phyloP scores from a whole-genome alignment of 331 rosid species.

The Quercus lobata region DNA sequence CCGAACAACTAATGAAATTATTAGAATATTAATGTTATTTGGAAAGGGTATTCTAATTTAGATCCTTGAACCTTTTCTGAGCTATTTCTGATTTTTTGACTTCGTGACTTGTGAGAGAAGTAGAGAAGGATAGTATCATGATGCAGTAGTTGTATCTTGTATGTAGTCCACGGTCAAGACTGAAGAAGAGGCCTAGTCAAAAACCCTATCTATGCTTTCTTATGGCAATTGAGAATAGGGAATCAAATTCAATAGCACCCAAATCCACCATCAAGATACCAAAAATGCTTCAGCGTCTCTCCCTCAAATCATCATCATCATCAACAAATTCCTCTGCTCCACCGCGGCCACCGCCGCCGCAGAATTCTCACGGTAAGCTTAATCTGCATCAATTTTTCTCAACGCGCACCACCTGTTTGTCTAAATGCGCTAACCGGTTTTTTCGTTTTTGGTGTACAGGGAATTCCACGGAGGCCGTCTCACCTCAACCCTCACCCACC shows the following conservation, averaged over 20 bases:
- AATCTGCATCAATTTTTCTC: not conserved
- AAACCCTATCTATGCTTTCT: too few relatives aligned
- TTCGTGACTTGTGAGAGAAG: too few relatives aligned
- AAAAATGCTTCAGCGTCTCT: constrained; percentile 35
- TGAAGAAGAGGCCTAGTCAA: too few relatives aligned
- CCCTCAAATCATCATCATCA: constrained; percentile 12
- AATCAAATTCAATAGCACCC: too few relatives aligned
- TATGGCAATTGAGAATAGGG: too few relatives aligned
- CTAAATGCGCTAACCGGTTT: constrained; percentile 11
- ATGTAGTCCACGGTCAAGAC: too few relatives aligned
- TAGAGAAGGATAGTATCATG: too few relatives aligned
- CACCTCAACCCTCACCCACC: constrained; percentile 15
- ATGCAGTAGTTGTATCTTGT: too few relatives aligned
- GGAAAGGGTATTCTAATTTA: too few relatives aligned
- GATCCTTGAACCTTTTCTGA: too few relatives aligned
- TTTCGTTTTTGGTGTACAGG: constrained; percentile 2
- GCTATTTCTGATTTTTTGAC: too few relatives aligned
- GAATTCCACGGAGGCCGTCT: constrained; percentile 12
- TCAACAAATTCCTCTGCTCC: constrained; percentile 3
- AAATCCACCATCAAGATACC: not conserved
- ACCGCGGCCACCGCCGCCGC: not conserved
- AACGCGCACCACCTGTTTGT: constrained; percentile 15
- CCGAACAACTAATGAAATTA: too few relatives aligned
- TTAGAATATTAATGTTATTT: not conserved
- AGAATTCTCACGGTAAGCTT: constrained; percentile 24